Base-by-base conservation (phyloP, 2,329 filamentous ascomycete genomes). In the Fusarium nygamai region DNA sequence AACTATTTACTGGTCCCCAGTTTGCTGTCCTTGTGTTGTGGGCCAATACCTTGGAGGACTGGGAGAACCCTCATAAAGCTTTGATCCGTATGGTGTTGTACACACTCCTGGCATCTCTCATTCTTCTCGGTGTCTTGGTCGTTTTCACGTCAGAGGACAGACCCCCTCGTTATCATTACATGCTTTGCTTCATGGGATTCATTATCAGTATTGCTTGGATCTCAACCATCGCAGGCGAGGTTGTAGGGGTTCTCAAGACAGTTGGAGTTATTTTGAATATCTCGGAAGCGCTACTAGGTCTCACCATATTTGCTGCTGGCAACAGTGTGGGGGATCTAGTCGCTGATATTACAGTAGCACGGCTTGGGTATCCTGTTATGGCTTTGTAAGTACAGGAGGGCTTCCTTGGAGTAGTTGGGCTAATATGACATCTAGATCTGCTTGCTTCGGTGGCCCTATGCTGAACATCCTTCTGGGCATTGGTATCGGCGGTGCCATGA, bases 401-500 rank as follows among this genome's bases (percentile, higher is more conserved):
- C n/a, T 36, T 39, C 16, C 5, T 59, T 19, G 34, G 20, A 19
- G 24, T 44, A 14, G n/a, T 33, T 16, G 20, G 34, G 36, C 75
- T 77, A 34, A 76, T 57, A 12, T 31, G 44, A 5, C 20, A 24
- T 39, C 33, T 67, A 90, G 88, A 46, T 95, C 94, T 39, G 96
- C 96, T 9, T 99, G 96, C 81, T 98, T 99, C 81, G 96, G 96
- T n/a, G 97, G 96, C 0, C 96, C 96, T 0, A 96, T 99, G 94
- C 89, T 99, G 46, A 99, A 99, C 78, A 99, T 99, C 72, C 85
- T 99, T 0, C 89, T 99, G 8, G 96, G 96, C 1, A 95, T 99
- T 60, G 96, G 96, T n/a, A 86, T 98, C 8, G 93, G 93, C 33
- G 96, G 96, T 22, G 89, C 94, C 44, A 97, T 95, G 81, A 96